phyloP scores from a whole-genome alignment of 2,329 filamentous ascomycete species.

The Orbilia oligospora region DNA sequence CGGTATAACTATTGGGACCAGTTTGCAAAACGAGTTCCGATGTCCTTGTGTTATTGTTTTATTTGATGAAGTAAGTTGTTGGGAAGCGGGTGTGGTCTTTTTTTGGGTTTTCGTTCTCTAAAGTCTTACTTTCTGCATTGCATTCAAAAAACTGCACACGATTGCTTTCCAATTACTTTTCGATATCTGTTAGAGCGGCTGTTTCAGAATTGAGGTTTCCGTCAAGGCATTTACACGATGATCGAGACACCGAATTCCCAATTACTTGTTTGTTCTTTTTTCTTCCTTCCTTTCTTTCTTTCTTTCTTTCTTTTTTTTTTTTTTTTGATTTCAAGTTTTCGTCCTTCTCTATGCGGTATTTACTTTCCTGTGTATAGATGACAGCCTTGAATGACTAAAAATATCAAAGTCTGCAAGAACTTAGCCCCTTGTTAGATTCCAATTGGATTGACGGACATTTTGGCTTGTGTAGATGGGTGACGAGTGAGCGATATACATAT shows the following conservation, averaged over 20 bases:
- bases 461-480: conserved; percentile 23
- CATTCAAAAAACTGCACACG: conserved; percentile 28
- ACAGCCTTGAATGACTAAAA: conserved; percentile 59
- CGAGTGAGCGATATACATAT: conserved; percentile 36
- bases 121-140: conserved; percentile 32
- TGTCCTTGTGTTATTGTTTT: conserved; percentile 27
- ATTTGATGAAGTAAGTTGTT: conserved; percentile 37
- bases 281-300: conserved; percentile 6
- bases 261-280: conserved; percentile 19
- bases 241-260: conserved; percentile 43
- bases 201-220: conserved; percentile 44
- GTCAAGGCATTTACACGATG: conserved; percentile 49
- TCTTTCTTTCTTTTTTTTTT: conserved; percentile 36
- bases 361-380: conserved; percentile 58
- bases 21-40: conserved; percentile 36
- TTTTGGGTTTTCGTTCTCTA: conserved; percentile 29
- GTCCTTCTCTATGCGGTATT: conserved; percentile 56
- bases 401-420: conserved; percentile 49
- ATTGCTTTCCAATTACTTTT: conserved; percentile 31
- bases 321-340: conserved; percentile 17
- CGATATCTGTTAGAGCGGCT: conserved; percentile 55
- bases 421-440: conserved; percentile 37
- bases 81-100: conserved; percentile 42
- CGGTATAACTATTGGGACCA: conserved; percentile 16
- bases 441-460: conserved; percentile 26